These are phyloP conservation scores for Gossypium australe DNA, from an alignment of 345 rosid species.

Conservation along the genomic window DNA sequence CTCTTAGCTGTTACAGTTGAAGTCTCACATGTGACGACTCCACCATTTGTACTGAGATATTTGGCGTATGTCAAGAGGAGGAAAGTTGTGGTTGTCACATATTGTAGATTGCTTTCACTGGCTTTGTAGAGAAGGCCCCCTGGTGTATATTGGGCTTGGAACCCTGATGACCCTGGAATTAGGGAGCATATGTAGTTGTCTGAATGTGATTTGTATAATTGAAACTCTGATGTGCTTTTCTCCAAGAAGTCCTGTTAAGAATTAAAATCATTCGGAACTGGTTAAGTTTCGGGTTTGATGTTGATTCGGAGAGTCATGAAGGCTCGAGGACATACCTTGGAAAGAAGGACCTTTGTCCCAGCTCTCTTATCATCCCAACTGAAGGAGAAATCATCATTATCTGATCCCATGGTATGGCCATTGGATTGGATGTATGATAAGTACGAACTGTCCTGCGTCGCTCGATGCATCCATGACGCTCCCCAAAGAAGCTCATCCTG, in stretches of 20 bases:
- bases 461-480: constrained; percentile 67
- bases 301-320: not conserved
- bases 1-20: constrained; percentile 32
- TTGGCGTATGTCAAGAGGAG: constrained; percentile 62
- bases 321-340: constrained; percentile 36
- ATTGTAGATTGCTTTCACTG: constrained; percentile 62
- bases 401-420: constrained; percentile 56
- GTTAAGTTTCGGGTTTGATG: not conserved
- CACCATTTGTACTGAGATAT: constrained; percentile 43
- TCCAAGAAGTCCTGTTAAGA: constrained; percentile 50
- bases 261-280: not conserved
- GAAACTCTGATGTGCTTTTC: constrained; percentile 38
- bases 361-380: constrained; percentile 78
- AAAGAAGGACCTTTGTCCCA: constrained; percentile 63
- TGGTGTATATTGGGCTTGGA: constrained; percentile 65
- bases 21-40: constrained; percentile 36
- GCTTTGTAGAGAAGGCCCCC: constrained; percentile 69
- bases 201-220: constrained; percentile 52
- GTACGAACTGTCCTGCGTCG: constrained; percentile 45
- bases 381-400: constrained; percentile 57
- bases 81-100: constrained; percentile 56
- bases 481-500: constrained; percentile 82
- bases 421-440: constrained; percentile 53
- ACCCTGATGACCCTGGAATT: constrained; percentile 48
- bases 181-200: constrained; percentile 68